phyloP scores from a whole-genome alignment of 108 stramenopile genomes.

The Seminavis robusta region DNA sequence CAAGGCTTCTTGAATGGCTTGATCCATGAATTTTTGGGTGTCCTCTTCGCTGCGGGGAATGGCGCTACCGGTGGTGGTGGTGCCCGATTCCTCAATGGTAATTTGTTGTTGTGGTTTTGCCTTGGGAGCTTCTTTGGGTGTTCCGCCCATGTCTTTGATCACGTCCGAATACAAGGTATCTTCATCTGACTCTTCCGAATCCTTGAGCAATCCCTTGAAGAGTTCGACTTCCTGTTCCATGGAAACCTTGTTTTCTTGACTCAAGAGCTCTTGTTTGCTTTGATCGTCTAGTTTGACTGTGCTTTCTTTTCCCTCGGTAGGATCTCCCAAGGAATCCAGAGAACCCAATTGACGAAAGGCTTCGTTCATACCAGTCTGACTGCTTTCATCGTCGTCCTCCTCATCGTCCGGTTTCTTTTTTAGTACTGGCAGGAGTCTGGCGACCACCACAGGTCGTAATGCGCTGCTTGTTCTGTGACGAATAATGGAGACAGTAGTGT shows the following conservation, averaged over 20 bases:
- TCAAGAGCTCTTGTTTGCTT: neutral
- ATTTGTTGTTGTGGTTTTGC: neutral
- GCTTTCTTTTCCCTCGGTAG: neutral
- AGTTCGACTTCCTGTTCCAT: constrained; percentile 34
- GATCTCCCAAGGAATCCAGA: constrained; percentile 27
- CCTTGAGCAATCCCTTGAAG: constrained; percentile 43
- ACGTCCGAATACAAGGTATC: constrained; percentile 28
- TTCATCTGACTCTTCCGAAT: constrained; percentile 20
- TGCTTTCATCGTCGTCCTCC: neutral
- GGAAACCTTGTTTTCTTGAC: neutral
- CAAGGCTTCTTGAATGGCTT: constrained; percentile 44
- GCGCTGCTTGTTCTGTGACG: too few relatives aligned
- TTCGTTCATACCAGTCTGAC: constrained; percentile 36
- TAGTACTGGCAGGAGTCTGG: too few relatives aligned
- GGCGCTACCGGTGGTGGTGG: neutral
- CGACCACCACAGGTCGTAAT: too few relatives aligned
- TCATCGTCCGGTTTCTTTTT: constrained; percentile 15
- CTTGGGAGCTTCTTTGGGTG: neutral
- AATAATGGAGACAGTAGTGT: too few relatives aligned
- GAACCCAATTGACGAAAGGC: constrained; percentile 42
- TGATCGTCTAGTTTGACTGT: neutral
- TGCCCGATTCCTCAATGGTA: neutral
- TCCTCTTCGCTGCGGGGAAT: constrained; percentile 3
- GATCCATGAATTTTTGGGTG: constrained; percentile 37
- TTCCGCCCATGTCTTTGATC: constrained; percentile 27